phyloP scores from a whole-genome alignment of 1,139 yeast species.

The Hemisphaericaspora subhashii region DNA sequence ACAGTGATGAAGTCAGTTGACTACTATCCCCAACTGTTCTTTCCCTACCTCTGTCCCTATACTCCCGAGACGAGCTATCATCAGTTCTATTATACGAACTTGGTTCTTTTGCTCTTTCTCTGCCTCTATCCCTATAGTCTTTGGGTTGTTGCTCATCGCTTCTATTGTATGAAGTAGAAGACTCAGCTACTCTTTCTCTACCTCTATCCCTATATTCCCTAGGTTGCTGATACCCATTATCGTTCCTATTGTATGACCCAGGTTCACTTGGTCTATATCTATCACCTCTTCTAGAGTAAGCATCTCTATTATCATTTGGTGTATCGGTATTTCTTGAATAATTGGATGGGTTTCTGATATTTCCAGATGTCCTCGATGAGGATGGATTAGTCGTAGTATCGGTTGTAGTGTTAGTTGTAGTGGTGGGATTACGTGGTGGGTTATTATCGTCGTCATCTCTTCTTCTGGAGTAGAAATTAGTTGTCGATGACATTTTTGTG shows the following conservation, averaged over 20 bases:
- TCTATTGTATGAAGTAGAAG: constrained; percentile 12
- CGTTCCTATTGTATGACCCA: constrained; percentile 2
- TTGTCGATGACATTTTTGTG: constrained; percentile 11
- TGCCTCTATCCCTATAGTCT: constrained; percentile 1
- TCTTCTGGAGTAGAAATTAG: constrained; percentile 7
- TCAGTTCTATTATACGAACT: constrained; percentile 2
- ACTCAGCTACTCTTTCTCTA: constrained; percentile 11
- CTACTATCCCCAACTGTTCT: constrained; percentile 5
- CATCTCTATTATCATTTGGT: not conserved
- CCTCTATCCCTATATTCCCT: constrained; percentile 15
- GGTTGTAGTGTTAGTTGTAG: not conserved
- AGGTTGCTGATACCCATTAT: not conserved
- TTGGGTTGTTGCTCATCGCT: constrained; percentile 9
- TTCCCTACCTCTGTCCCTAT: constrained; percentile 11
- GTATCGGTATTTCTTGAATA: not conserved
- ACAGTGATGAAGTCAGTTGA: not conserved
- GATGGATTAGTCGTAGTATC: not conserved
- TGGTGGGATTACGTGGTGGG: too few species aligned
- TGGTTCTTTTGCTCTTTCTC: constrained; percentile 1
- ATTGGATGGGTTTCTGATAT: not conserved
- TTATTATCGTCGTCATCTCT: constrained; percentile 9
- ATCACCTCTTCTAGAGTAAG: constrained; percentile 2
- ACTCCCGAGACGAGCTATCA: too few species aligned
- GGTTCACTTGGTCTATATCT: constrained; percentile 1
- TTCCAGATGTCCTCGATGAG: not conserved